These are phyloP conservation scores for Ascochyta pisi DNA, from an alignment of 2,329 filamentous ascomycete species.

Conservation along the genomic window DNA sequence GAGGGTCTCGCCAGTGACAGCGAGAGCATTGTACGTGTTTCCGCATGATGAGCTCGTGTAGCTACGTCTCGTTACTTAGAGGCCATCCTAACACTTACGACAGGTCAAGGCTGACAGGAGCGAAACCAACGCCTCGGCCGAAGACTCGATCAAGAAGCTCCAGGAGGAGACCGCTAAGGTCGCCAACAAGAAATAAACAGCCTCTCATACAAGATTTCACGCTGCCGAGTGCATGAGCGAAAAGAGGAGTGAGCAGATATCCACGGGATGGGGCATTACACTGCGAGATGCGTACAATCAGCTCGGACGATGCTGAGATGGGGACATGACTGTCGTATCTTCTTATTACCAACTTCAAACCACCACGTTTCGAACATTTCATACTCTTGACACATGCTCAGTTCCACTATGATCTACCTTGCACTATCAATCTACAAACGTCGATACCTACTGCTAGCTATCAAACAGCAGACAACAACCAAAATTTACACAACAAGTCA, in stretches of 20 bases:
- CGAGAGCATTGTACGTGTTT: conserved; percentile 49
- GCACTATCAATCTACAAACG: not conserved
- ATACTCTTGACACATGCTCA: not conserved
- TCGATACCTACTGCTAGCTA: not conserved
- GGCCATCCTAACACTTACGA: conserved; percentile 11
- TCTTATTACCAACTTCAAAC: conserved; percentile 3
- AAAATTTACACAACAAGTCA: no score
- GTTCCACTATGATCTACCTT: not conserved
- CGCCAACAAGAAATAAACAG: conserved; percentile 21
- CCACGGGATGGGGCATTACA: not conserved
- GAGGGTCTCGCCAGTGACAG: conserved; percentile 53
- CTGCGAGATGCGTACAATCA: not conserved
- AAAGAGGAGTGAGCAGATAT: not conserved
- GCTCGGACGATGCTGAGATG: not conserved
- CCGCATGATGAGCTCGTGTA: not conserved
- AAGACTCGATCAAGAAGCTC: conserved; percentile 54
- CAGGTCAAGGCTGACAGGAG: conserved; percentile 54
- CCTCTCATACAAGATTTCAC: no score
- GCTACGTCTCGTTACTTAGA: not conserved
- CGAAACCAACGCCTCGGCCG: conserved; percentile 48
- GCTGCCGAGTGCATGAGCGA: not conserved
- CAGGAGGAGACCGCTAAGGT: conserved; percentile 55
- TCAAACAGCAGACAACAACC: no score
- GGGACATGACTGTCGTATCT: not conserved
- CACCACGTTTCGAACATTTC: not conserved